phyloP scores from a whole-genome alignment of 2,329 filamentous ascomycete genomes.

The Talaromyces sp. region DNA sequence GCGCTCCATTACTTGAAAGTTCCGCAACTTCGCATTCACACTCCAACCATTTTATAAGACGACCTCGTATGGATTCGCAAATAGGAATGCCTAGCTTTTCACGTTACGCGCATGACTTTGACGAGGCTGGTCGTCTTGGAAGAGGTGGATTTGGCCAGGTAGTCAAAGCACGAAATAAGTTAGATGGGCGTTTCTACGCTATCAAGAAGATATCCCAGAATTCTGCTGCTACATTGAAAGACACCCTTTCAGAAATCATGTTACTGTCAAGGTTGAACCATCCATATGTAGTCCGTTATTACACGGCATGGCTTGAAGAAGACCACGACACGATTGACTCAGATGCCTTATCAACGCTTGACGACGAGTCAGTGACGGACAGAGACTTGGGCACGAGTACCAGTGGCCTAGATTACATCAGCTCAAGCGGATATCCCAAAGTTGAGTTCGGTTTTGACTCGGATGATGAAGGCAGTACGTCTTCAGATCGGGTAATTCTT shows the following conservation, averaged over 20 bases:
- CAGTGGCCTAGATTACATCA: constrained; percentile 87
- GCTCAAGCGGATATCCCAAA: constrained; percentile 72
- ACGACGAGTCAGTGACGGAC: constrained; percentile 49
- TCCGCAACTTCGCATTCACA: constrained; percentile 39
- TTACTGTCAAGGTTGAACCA: constrained; percentile 90
- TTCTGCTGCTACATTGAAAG: constrained; percentile 60
- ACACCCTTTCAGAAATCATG: constrained; percentile 78
- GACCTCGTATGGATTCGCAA: constrained; percentile 62
- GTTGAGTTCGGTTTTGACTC: constrained; percentile 68
- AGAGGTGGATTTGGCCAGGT: constrained; percentile 96
- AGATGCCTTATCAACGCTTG: constrained; percentile 47
- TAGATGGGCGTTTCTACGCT: constrained; percentile 90
- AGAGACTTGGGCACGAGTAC: constrained; percentile 64
- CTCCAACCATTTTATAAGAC: constrained; percentile 46
- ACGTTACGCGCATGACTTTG: constrained; percentile 83
- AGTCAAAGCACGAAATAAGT: constrained; percentile 88
- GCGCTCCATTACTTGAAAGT: constrained; percentile 36
- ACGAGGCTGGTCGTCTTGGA: constrained; percentile 82
- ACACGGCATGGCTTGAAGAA: constrained; percentile 91
- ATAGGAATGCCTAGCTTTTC: constrained; percentile 57
- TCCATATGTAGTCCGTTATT: constrained; percentile 83
- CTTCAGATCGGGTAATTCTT: constrained; percentile 32
- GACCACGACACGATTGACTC: constrained; percentile 42
- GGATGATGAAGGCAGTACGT: constrained; percentile 40
- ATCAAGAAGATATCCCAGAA: constrained; percentile 93